Percentiles rank a stretch among this genome's conserved stretches.
Conservation (phyloP, 177 flowering plant species). For the Tripterygium wilfordii region DNA sequence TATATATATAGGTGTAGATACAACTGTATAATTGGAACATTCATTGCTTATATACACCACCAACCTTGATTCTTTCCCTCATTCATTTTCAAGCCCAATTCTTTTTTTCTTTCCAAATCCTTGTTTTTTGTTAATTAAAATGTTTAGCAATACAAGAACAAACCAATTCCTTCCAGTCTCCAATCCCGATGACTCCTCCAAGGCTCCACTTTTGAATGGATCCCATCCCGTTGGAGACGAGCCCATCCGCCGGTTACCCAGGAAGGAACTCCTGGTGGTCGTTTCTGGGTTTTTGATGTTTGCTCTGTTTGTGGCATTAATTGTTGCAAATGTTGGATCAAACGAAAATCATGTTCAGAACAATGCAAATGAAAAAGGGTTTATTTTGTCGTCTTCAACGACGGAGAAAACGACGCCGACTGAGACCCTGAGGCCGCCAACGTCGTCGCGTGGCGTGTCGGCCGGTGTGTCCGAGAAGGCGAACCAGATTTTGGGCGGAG, state of each 20-base stretch:
- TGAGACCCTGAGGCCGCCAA: slow-evolving; percentile 2
- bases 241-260: slow-evolving; percentile 1
- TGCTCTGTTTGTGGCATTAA: slow-evolving; percentile 7
- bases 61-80: too few species aligned
- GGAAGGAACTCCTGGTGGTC: neutral
- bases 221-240: neutral
- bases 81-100: too few species aligned
- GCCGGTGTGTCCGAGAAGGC: slow-evolving; percentile 58
- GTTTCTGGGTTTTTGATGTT: slow-evolving; percentile 15
- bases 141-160: too few species aligned
- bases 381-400: too few species aligned
- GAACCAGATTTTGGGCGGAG: slow-evolving; percentile 14
- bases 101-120: too few species aligned
- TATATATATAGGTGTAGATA: too few species aligned
- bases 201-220: slow-evolving; percentile 10
- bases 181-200: neutral
- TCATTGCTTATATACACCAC: too few species aligned
- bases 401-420: neutral
- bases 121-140: too few species aligned
- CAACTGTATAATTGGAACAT: too few species aligned
- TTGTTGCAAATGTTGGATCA: neutral
- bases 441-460: slow-evolving; percentile 29
- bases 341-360: too few species aligned
- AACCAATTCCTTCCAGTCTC: slow-evolving; percentile 1
- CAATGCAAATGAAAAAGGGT: too few species aligned